phyloP scores from a whole-genome alignment of 768 basidiomycete genomes.

The Trametes cingulata region DNA sequence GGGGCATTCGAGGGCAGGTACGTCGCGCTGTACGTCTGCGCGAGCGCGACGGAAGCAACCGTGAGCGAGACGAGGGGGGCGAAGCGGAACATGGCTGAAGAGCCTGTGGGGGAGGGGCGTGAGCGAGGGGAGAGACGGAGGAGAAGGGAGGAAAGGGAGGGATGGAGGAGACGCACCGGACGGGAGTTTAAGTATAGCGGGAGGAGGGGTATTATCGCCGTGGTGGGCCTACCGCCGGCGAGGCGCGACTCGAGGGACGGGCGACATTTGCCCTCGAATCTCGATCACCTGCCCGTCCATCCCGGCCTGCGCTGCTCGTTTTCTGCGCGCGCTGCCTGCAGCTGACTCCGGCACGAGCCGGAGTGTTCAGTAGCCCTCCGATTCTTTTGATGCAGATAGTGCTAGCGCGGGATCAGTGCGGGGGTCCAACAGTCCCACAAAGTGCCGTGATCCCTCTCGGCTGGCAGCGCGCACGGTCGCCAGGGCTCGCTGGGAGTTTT shows the following conservation, averaged over 20 bases:
- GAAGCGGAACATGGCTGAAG: conserved; percentile 5
- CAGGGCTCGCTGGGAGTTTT: no score
- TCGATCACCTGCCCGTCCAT: background rate
- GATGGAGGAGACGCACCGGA: background rate
- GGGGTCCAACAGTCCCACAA: no score
- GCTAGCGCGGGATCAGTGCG: no score
- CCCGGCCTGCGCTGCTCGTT: background rate
- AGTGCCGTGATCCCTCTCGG: no score
- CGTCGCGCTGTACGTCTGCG: conserved; percentile 45
- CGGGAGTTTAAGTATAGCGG: background rate
- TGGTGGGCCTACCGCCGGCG: conserved; percentile 3
- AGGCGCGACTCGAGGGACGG: background rate
- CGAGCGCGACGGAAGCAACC: conserved; percentile 24
- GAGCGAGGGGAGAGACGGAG: background rate
- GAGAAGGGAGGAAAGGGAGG: background rate
- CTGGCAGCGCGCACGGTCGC: no score
- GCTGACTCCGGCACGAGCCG: no score
- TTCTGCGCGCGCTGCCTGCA: background rate
- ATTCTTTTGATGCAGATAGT: no score
- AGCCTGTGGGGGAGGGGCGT: background rate
- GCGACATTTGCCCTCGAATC: background rate
- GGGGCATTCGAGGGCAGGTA: conserved; percentile 53
- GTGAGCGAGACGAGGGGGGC: conserved; percentile 16
- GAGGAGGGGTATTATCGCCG: conserved; percentile 11
- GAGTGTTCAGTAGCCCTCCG: no score